Percentiles rank a stretch among this genome's conserved stretches.
phyloP scores from a whole-genome alignment of 305 asterid species.

The Fraxinus velutina region DNA sequence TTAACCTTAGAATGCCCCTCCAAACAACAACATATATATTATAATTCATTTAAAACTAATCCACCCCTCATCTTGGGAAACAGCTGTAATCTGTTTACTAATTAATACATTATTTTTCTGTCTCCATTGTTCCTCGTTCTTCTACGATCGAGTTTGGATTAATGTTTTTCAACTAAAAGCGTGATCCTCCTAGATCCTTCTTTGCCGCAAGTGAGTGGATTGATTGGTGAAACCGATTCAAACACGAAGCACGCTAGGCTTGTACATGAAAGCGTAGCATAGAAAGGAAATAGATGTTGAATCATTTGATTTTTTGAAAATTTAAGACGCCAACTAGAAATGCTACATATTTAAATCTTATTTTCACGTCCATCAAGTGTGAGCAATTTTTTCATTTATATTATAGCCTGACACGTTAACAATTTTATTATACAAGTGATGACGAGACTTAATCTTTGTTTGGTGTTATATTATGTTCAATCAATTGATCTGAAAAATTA shows the following conservation, averaged over 20 bases:
- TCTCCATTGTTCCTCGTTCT: background rate
- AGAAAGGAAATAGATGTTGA: background rate
- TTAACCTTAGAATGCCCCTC: background rate
- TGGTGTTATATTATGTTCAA: too few relatives aligned
- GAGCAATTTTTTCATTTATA: background rate
- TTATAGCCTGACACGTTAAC: background rate
- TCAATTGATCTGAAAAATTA: too few relatives aligned
- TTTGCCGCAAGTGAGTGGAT: background rate
- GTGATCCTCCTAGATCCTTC: background rate
- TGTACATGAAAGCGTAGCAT: background rate
- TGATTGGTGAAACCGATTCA: background rate
- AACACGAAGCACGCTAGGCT: background rate
- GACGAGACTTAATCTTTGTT: too few relatives aligned
- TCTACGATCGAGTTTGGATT: background rate
- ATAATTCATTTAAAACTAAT: background rate
- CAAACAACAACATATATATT: background rate
- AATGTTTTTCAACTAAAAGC: background rate
- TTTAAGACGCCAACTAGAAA: background rate
- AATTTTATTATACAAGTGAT: too few relatives aligned
- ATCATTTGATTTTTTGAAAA: background rate
- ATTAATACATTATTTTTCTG: background rate
- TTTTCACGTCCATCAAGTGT: background rate
- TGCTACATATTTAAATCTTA: too few relatives aligned
- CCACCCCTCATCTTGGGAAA: background rate
- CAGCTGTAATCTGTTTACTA: constrained; percentile 6